Base-by-base conservation (phyloP, 1,284 basidiomycete genomes). In the Marasmius oreades region DNA sequence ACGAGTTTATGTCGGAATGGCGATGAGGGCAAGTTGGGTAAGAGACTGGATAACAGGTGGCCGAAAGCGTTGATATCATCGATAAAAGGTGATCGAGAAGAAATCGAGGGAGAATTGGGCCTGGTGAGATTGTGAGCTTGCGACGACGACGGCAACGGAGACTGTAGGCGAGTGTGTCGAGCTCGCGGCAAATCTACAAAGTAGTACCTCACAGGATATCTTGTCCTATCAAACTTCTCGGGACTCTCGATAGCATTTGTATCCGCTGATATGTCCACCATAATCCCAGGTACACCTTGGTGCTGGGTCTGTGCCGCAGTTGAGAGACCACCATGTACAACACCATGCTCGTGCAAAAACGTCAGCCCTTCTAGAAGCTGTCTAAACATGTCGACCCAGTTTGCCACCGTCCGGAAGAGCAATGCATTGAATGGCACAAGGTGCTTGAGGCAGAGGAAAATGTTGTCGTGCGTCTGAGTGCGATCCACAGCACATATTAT, bases 291-390 rank as follows among this genome's bases (percentile, higher is more conserved):
- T 22, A 42, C 26, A 22, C 26, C 28, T 42, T 39, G n/a, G 16
- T 52, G 7, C 22, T 23, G 28, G 4, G 4, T 31, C 4, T 31
- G 28, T 4, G 28, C 28, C 28, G 28, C 28, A 23, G 50, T 51
- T 22, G 20, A 42, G 18, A 59, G 53, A 4, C 58, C 58, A 23
- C 55, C 55, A 39, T 70, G 69, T 6, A 69, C 71, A 36, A 81
- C 71, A 11, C 65, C 63, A 52, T 76, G 72, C 63, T 82, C 79
- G 61, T 81, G 80, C 5, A 81, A 66, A 58, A 81, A 82, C 0
- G 75, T 70, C n/a, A 81, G 20, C 20, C 77, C 78, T 70, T 82
- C 79, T 10, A 82, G 68, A 4, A 75, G 61, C 63, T 81, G 79
- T 24, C 75, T 66, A 61, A 78, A 74, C 58, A 80, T 78, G 59